Conservation (phyloP, 2,329 filamentous ascomycete species). For the Biscogniauxia marginata region DNA sequence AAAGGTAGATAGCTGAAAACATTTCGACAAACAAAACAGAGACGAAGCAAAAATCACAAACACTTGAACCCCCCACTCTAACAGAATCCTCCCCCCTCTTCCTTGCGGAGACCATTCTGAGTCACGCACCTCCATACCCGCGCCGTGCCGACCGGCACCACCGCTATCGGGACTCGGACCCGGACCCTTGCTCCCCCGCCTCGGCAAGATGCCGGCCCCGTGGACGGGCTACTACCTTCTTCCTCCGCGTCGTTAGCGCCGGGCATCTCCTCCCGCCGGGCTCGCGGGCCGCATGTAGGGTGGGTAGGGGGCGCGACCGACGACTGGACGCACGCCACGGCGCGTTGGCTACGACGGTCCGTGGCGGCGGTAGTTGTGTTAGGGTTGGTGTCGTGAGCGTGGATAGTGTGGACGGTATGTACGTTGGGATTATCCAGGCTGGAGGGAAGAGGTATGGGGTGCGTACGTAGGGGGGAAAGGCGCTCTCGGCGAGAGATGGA, state of each 20-base stretch:
- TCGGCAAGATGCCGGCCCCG: no score
- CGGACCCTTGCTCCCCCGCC: no score
- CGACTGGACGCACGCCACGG: conserved; percentile 52
- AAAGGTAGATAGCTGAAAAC: no score
- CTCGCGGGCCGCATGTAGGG: conserved; percentile 53
- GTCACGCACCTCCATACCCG: conserved; percentile 60
- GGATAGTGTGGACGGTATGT: conserved; percentile 49
- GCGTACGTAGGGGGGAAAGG: conserved; percentile 32
- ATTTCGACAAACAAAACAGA: no score
- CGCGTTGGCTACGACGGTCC: conserved; percentile 40
- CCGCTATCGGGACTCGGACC: no score
- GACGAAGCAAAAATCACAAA: no score
- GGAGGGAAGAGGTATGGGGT: conserved; percentile 52
- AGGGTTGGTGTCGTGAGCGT: conserved; percentile 44
- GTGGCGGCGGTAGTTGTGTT: conserved; percentile 31
- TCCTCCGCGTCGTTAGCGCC: conserved; percentile 46
- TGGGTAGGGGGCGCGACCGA: conserved; percentile 52
- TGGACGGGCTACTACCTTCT: no score
- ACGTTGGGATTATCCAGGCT: conserved; percentile 48
- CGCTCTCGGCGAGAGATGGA: not conserved
- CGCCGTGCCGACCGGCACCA: conserved; percentile 52
- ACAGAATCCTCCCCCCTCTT: conserved; percentile 56
- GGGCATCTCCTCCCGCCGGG: conserved; percentile 42
- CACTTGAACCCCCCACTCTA: conserved; percentile 47
- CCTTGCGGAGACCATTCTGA: no score